Base-by-base conservation (phyloP, 1,139 yeast species). In the Saccharomyces hybrid region DNA sequence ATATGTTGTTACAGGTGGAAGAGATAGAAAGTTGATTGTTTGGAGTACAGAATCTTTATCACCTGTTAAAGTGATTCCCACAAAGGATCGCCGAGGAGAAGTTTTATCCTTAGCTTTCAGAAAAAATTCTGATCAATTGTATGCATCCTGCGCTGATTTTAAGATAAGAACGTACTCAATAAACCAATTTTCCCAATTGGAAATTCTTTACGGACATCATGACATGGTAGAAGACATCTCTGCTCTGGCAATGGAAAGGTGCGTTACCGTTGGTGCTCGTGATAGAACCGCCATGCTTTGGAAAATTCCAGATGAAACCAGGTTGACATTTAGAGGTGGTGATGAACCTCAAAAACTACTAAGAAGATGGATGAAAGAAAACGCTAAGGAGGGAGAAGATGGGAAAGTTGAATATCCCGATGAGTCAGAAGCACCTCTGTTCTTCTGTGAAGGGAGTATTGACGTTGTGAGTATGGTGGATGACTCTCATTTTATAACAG, bases 281-380 rank as follows among this genome's bases (percentile, higher is more conserved):
- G 99, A 93, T 71, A 84, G 95, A 64, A 88, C 96, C 1, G 97
- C 95, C 16, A 86, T 95, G 84, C 76, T 88, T 64, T 93, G 99
- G 99, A 93, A 95, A 70, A 89, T 93, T 60, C 82, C 96, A 28
- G 99, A 95, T 65, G 99, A 93, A 72, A 83, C 96, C 1, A 80
- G 98, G 66, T 79, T 93, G 63, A 90, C 97, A 0, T 93, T 93
- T 71, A 80, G 97, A 66, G 96, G 96, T 57, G 96, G 96, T 56
- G 96, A 88, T 48, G 69, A 67, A 64, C 75, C 71, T 14, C 78
- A 75, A 53, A 78, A 74, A 67, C 74, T 75, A 62, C 73, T 70
- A 56, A 76, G 68, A 60, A 74, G 66, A 55, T 73, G 72, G 65
- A 62, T 69, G 57, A 71, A 68, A 52, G 70, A 67, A 42, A 69